These are phyloP conservation scores for Pholiota adiposa DNA, from an alignment of 1,284 basidiomycete species.

Conservation along the genomic window DNA sequence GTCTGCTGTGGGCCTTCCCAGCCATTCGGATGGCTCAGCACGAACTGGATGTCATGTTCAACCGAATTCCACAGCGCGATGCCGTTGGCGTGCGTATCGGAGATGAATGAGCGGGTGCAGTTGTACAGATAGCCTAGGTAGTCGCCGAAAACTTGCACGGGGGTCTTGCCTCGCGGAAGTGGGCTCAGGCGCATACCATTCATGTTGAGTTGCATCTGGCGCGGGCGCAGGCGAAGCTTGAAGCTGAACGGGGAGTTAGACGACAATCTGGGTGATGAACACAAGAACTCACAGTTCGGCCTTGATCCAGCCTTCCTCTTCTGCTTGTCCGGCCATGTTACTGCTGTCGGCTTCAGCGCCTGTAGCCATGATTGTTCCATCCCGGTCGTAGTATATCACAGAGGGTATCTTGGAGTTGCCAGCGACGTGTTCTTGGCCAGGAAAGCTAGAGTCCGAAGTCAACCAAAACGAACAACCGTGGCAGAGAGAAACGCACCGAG, in stretches of 20 bases:
- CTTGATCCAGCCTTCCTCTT: constrained; percentile 76
- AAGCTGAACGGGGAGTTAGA: constrained; percentile 50
- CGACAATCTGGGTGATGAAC: constrained; percentile 3
- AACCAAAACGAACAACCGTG: neutral
- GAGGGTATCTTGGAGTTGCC: constrained; percentile 83
- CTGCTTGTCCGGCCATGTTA: constrained; percentile 61
- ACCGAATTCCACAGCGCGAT: constrained; percentile 65
- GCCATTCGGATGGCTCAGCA: constrained; percentile 78
- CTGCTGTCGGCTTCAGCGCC: constrained; percentile 75
- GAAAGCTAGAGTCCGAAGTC: constrained; percentile 53
- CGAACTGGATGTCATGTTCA: constrained; percentile 69
- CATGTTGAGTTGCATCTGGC: constrained; percentile 76
- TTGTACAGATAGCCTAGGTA: constrained; percentile 74
- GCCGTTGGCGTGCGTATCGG: constrained; percentile 75
- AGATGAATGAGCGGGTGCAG: constrained; percentile 74
- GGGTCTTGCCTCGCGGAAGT: constrained; percentile 65
- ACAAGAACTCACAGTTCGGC: constrained; percentile 62
- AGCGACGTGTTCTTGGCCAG: constrained; percentile 82
- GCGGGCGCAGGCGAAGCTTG: constrained; percentile 76
- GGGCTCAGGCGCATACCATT: constrained; percentile 76
- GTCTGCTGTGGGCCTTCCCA: constrained; percentile 84
- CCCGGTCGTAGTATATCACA: constrained; percentile 69
- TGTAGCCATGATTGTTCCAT: constrained; percentile 66
- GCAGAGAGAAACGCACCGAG: constrained; percentile 49
- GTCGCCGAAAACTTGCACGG: constrained; percentile 77